Conservation (phyloP, 2,329 filamentous ascomycete genomes). For the Fonsecaea pugnacius region DNA sequence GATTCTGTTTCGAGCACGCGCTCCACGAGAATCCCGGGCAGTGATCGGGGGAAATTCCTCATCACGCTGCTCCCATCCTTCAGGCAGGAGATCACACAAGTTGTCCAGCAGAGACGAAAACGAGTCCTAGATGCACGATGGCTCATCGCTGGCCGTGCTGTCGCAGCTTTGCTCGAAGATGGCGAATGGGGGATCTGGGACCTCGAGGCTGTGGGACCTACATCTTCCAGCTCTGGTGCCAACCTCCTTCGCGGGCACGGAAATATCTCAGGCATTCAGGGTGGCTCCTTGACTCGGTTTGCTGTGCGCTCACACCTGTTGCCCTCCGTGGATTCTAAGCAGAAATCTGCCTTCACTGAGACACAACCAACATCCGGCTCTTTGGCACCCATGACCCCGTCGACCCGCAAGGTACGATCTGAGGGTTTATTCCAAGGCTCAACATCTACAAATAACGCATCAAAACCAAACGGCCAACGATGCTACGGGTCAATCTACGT, state of each 20-base stretch:
- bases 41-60: constrained; percentile 49
- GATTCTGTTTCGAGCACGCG: constrained; percentile 37
- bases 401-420: constrained; percentile 50
- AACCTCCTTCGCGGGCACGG: constrained; percentile 47
- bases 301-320: constrained; percentile 40
- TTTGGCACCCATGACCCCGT: constrained; percentile 54
- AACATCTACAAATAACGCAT: constrained; percentile 19
- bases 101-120: constrained; percentile 44
- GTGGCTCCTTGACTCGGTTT: constrained; percentile 49
- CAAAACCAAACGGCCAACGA: constrained; percentile 41
- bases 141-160: constrained; percentile 50
- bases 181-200: constrained; percentile 58
- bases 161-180: constrained; percentile 52
- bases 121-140: constrained; percentile 52
- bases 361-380: constrained; percentile 24
- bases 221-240: constrained; percentile 40
- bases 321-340: constrained; percentile 20
- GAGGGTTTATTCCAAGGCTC: constrained; percentile 51
- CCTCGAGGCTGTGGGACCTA: constrained; percentile 51
- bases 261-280: constrained; percentile 46
- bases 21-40: constrained; percentile 31
- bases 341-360: constrained; percentile 23
- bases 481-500: constrained; percentile 47
- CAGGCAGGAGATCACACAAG: constrained; percentile 39
- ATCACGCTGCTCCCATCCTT: constrained; percentile 51